A percentile compares a stretch with the other conserved stretches of the same genome.
Conservation (phyloP, 75 land plant genomes). For the Adiantum capillusveneris region DNA sequence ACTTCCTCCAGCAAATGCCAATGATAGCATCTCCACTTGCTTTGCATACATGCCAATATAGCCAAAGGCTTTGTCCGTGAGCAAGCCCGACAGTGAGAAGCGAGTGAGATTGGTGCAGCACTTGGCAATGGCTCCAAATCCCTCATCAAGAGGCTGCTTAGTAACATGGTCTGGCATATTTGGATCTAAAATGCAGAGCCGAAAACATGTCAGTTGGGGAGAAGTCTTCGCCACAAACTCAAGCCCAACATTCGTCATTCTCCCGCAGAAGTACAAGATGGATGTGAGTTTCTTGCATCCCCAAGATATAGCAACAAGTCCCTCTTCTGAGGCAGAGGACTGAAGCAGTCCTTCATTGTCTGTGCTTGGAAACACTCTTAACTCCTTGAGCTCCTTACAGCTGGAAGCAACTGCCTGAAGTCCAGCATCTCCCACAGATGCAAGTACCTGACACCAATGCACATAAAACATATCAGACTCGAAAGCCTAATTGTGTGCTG, state of each 20-base stretch:
- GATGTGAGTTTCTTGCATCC: slow-evolving; percentile 21
- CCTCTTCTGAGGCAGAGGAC: slow-evolving; percentile 17
- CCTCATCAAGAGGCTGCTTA: slow-evolving; percentile 19
- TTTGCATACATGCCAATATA: slow-evolving; percentile 25
- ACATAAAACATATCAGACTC: too few relatives aligned
- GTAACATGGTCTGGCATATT: slow-evolving; percentile 14
- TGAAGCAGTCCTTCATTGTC: too few relatives aligned
- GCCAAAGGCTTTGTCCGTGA: slow-evolving; percentile 28
- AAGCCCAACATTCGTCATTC: slow-evolving; percentile 28
- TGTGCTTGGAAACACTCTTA: too few relatives aligned
- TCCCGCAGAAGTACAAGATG: slow-evolving; percentile 27
- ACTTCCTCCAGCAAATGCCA: slow-evolving; percentile 26
- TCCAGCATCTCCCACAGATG: too few relatives aligned
- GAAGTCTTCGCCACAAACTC: slow-evolving; percentile 12
- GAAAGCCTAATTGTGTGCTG: too few relatives aligned
- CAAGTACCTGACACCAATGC: too few relatives aligned
- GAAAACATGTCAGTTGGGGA: slow-evolving; percentile 23
- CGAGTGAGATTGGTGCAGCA: slow-evolving; percentile 18
- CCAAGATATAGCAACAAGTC: slow-evolving; percentile 22
- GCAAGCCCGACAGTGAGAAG: slow-evolving; percentile 21
- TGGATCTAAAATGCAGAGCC: slow-evolving; percentile 23
- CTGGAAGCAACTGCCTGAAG: too few relatives aligned
- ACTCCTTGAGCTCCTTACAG: too few relatives aligned
- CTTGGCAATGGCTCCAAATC: slow-evolving; percentile 24
- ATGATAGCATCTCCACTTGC: slow-evolving; percentile 23